Evolutionary conservation across 2,329 filamentous ascomycete species (phyloP).

Genomic region (Epichloe aotearoae): DNA sequence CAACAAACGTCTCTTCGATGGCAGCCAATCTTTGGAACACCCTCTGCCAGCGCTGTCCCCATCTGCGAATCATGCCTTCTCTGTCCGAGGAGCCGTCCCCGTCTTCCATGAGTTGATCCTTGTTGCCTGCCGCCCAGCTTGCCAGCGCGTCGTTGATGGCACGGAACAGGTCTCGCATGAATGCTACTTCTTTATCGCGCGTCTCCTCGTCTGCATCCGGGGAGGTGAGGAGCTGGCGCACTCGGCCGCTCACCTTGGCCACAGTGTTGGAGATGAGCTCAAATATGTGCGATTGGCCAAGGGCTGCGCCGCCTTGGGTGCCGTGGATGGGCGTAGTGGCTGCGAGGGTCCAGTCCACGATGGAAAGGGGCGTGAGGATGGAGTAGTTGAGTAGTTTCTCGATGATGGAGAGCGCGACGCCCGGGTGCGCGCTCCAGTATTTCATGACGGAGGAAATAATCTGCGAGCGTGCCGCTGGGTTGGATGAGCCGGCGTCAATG

Average conservation of each 20-base stretch:
- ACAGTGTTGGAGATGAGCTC: conserved; percentile 86
- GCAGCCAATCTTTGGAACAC: conserved; percentile 72
- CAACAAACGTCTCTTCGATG: conserved; percentile 63
- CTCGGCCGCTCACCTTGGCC: conserved; percentile 75
- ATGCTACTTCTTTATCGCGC: conserved; percentile 52
- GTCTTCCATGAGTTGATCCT: conserved; percentile 62
- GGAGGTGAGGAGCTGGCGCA: conserved; percentile 63
- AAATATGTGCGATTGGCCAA: conserved; percentile 74
- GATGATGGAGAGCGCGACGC: conserved; percentile 80
- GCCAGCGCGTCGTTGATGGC: conserved; percentile 66
- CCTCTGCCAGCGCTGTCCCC: conserved; percentile 77
- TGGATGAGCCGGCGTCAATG: conserved; percentile 61
- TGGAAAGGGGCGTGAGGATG: conserved; percentile 72
- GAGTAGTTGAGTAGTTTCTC: conserved; percentile 97
- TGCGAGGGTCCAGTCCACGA: conserved; percentile 80
- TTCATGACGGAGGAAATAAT: conserved; percentile 82
- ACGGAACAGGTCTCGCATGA: conserved; percentile 68
- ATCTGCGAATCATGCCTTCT: conserved; percentile 56
- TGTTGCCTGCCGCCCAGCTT: conserved; percentile 58
- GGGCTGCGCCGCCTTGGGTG: conserved; percentile 44
- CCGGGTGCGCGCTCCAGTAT: conserved; percentile 89
- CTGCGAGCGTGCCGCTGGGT: conserved; percentile 65
- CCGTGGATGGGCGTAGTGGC: conserved; percentile 36
- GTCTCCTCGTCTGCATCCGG: conserved; percentile 51
- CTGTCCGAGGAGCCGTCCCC: conserved; percentile 45